Percentiles rank a stretch among this genome's conserved stretches.
Conservation (phyloP, 2,329 filamentous ascomycete genomes). For the Diaporthe citriasiana region DNA sequence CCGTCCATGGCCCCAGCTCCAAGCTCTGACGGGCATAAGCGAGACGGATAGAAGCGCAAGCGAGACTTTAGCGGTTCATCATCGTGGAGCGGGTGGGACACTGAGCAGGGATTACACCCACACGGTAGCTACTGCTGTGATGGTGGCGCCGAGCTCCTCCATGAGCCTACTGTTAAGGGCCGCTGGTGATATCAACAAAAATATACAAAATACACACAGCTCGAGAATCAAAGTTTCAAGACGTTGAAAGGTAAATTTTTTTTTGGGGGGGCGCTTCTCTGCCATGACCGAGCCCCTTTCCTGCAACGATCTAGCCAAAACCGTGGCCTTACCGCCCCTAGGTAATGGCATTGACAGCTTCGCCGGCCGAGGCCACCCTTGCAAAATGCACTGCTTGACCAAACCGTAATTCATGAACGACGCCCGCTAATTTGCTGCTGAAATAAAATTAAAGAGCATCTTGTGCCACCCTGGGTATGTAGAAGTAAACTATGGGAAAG, state of each 20-base stretch:
- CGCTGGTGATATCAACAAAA: not conserved
- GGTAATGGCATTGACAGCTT: not conserved
- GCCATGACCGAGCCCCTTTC: not conserved
- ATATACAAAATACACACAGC: not conserved
- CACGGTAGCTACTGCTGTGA: not conserved
- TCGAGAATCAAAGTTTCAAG: too few relatives aligned
- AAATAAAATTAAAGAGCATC: not conserved
- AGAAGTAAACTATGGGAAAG: not conserved
- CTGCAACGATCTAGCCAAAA: not conserved
- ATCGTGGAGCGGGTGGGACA: conserved; percentile 3
- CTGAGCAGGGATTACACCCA: conserved; percentile 14
- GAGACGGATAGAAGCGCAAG: conserved; percentile 36
- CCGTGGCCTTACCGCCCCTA: not conserved
- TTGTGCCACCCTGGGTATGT: conserved; percentile 32
- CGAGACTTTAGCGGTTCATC: conserved; percentile 31
- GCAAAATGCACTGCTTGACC: not conserved
- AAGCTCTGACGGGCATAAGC: conserved; percentile 34
- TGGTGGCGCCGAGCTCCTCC: not conserved
- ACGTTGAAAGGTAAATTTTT: not conserved
- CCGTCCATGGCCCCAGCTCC: conserved; percentile 4
- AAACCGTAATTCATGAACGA: not conserved
- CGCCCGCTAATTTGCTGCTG: conserved; percentile 25
- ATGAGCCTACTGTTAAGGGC: not conserved
- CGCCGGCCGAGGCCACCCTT: not conserved
- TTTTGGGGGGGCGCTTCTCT: not conserved